phyloP scores from a whole-genome alignment of 495 filamentous ascomycete genomes.

The Wilcoxina mikolae region DNA sequence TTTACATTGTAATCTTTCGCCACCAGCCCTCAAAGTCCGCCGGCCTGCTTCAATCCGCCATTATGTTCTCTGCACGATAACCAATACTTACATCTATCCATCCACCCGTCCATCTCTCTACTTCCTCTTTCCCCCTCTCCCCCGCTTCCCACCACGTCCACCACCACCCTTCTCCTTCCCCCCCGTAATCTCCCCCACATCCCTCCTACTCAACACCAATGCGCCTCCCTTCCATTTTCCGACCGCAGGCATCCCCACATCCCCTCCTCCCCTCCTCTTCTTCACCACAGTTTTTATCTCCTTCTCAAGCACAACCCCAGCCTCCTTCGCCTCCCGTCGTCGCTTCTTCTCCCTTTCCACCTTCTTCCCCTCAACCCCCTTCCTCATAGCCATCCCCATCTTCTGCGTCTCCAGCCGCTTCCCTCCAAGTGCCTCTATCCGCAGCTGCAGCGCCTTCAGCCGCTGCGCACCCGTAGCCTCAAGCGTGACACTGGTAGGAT shows the following conservation, averaged over 20 bases:
- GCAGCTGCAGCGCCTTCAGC: constrained; percentile 66
- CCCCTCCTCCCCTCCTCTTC: constrained; percentile 30
- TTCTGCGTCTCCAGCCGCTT: constrained; percentile 59
- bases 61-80: no score
- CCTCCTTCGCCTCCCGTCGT: constrained; percentile 66
- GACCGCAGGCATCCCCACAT: constrained; percentile 57
- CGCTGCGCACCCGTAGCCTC: constrained; percentile 47
- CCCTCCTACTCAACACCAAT: constrained; percentile 60
- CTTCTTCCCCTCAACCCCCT: constrained; percentile 58
- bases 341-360: constrained; percentile 51
- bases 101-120: neutral
- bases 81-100: no score
- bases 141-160: constrained; percentile 19
- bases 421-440: constrained; percentile 64
- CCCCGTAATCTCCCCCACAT: constrained; percentile 55
- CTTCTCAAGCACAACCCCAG: constrained; percentile 78
- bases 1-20: no score
- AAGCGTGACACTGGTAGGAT: constrained; percentile 44
- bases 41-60: no score
- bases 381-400: constrained; percentile 69
- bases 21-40: no score
- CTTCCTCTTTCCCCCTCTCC: constrained; percentile 20
- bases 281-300: constrained; percentile 35
- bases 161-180: constrained; percentile 28
- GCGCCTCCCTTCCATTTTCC: constrained; percentile 69